Percentiles rank a stretch among this genome's conserved stretches.
Evolutionary conservation across 1,284 basidiomycete genomes (phyloP).

Genomic region (Thecaphora thlaspeos): DNA sequence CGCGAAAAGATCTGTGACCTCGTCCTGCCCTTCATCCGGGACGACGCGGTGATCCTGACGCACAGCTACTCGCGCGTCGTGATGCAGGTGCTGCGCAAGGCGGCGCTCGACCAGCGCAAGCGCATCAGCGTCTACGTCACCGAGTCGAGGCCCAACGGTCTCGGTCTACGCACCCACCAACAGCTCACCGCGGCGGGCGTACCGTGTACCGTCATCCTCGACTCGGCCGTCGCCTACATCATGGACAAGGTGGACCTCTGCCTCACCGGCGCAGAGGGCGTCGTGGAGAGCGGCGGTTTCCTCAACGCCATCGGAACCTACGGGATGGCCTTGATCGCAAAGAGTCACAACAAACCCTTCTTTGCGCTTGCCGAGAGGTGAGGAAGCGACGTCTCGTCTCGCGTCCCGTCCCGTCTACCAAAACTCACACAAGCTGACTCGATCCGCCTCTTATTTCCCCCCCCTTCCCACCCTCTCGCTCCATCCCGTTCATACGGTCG

Average conservation of each 20-base stretch:
- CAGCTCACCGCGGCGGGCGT: constrained; percentile 70
- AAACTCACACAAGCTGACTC: neutral
- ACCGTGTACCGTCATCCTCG: constrained; percentile 89
- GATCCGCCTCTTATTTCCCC: too few species aligned
- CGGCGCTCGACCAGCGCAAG: constrained; percentile 73
- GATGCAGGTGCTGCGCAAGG: constrained; percentile 80
- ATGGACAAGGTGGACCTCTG: constrained; percentile 95
- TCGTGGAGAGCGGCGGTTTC: constrained; percentile 76
- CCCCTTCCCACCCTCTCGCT: too few species aligned
- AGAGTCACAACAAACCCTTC: constrained; percentile 89
- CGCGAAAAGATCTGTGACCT: constrained; percentile 84
- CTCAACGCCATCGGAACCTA: constrained; percentile 80
- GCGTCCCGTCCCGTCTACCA: neutral
- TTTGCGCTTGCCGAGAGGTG: constrained; percentile 82
- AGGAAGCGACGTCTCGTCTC: constrained; percentile 1
- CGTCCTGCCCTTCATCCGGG: constrained; percentile 87
- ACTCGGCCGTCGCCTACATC: constrained; percentile 93
- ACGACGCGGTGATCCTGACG: constrained; percentile 85
- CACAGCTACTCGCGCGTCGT: constrained; percentile 96
- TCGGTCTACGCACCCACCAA: constrained; percentile 57
- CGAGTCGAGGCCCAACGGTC: constrained; percentile 81
- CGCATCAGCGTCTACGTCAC: constrained; percentile 96
- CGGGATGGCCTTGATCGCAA: constrained; percentile 94
- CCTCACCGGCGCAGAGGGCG: constrained; percentile 93
- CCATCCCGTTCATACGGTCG: too few species aligned